Conservation (phyloP, 2,329 filamentous ascomycete species). For the Nothopassalora personata region DNA sequence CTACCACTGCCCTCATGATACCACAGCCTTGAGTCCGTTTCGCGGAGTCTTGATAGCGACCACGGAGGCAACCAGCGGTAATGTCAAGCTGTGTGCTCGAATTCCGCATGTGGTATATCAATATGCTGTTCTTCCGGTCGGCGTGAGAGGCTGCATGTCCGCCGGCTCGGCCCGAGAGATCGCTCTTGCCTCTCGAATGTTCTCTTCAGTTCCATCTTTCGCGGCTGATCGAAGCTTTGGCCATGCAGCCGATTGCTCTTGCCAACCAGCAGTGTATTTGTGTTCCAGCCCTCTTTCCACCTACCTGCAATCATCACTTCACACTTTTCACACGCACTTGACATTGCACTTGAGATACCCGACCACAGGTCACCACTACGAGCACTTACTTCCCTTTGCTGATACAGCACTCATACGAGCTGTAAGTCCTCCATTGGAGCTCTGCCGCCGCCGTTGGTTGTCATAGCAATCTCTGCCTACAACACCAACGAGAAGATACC, state of each 20-base stretch:
- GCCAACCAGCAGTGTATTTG: not conserved
- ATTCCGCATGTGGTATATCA: too few relatives aligned
- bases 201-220: not conserved
- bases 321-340: not conserved
- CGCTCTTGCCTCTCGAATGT: not conserved
- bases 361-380: slow-evolving; percentile 11
- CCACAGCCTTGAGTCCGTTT: too few relatives aligned
- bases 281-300: not conserved
- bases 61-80: too few relatives aligned
- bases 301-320: not conserved
- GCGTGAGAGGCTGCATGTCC: too few relatives aligned
- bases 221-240: not conserved
- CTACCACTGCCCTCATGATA: too few relatives aligned
- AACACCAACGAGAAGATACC: not conserved
- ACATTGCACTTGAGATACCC: slow-evolving; percentile 7
- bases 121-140: too few relatives aligned
- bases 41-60: too few relatives aligned
- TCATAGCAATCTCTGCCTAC: slow-evolving; percentile 13
- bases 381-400: not conserved
- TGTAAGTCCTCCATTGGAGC: slow-evolving; percentile 7
- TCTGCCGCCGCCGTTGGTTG: slow-evolving; percentile 8
- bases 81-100: too few relatives aligned
- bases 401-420: not conserved
- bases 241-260: not conserved
- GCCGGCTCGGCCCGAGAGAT: too few relatives aligned